A percentile compares a stretch with the other conserved stretches of the same genome.
phyloP scores from a whole-genome alignment of 352 stramenopile species.

The Aphanomyces astaci region DNA sequence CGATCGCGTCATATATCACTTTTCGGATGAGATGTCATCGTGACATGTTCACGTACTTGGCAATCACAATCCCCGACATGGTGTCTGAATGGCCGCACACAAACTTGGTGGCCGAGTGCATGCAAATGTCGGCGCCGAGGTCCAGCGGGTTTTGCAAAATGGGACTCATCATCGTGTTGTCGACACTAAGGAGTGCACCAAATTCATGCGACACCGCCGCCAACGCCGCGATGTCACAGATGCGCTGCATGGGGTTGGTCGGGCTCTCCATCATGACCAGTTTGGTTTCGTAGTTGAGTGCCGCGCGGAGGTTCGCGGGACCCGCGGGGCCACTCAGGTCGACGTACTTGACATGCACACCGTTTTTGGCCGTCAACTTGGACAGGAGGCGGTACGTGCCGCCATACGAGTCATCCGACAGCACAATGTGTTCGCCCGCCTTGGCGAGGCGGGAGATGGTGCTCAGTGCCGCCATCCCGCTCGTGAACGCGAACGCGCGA shows the following conservation, averaged over 20 bases:
- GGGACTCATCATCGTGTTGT: conserved; percentile 96
- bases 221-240: conserved; percentile 89
- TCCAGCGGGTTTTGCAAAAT: conserved; percentile 91
- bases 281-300: conserved; percentile 72
- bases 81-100: conserved; percentile 96
- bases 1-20: too few species aligned
- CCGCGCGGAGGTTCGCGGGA: conserved; percentile 49
- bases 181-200: conserved; percentile 81
- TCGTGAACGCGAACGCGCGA: conserved; percentile 86
- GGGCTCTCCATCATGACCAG: conserved; percentile 96
- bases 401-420: conserved; percentile 94
- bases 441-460: conserved; percentile 87
- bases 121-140: conserved; percentile 92
- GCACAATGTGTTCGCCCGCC: conserved; percentile 87
- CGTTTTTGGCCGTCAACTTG: conserved; percentile 81
- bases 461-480: conserved; percentile 93
- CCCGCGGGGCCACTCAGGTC: conserved; percentile 67
- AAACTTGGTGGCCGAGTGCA: conserved; percentile 98
- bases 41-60: conserved; percentile 33
- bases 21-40: too few species aligned
- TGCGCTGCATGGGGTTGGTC: conserved; percentile 94
- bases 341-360: conserved; percentile 71
- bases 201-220: conserved; percentile 72
- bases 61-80: conserved; percentile 89
- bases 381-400: conserved; percentile 90